Percentiles rank a stretch among this genome's conserved stretches.
phyloP scores from a whole-genome alignment of 2,329 filamentous ascomycete species.

The Hypoxylon sp. region DNA sequence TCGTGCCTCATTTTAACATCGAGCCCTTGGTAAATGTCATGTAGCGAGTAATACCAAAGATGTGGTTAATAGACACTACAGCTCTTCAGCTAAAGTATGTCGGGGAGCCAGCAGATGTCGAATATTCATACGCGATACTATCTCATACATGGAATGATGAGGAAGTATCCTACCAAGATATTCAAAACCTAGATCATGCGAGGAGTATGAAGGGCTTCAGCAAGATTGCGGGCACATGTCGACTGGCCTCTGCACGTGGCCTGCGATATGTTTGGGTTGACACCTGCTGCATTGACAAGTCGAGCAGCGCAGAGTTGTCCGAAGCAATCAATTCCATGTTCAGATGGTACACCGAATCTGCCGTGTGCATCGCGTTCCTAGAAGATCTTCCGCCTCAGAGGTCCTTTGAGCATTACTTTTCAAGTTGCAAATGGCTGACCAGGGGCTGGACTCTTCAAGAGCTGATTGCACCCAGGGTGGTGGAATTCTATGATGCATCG shows the following conservation, averaged over 20 bases:
- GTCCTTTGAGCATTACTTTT: slow-evolving; percentile 15
- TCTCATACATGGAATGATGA: slow-evolving; percentile 44
- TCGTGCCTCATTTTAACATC: background rate
- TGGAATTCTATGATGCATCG: slow-evolving; percentile 42
- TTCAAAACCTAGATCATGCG: slow-evolving; percentile 1
- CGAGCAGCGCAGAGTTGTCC: slow-evolving; percentile 44
- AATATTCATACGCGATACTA: slow-evolving; percentile 41
- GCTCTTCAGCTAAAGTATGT: slow-evolving; percentile 25
- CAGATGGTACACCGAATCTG: slow-evolving; percentile 40
- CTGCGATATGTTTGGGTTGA: slow-evolving; percentile 45
- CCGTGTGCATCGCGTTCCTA: slow-evolving; percentile 42
- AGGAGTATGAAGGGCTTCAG: slow-evolving; percentile 20
- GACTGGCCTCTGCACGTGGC: slow-evolving; percentile 24
- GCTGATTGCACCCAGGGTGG: slow-evolving; percentile 40
- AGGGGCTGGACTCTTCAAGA: slow-evolving; percentile 48
- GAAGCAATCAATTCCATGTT: slow-evolving; percentile 49
- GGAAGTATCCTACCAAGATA: slow-evolving; percentile 37
- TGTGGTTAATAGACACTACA: slow-evolving; percentile 24
- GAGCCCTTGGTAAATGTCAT: background rate
- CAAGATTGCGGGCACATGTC: slow-evolving; percentile 38
- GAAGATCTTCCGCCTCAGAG: slow-evolving; percentile 21
- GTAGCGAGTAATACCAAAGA: background rate
- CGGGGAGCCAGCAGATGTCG: slow-evolving; percentile 7
- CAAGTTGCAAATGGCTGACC: slow-evolving; percentile 37
- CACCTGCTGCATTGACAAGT: slow-evolving; percentile 47